These are phyloP conservation scores for Fusarium robinianum DNA, from an alignment of 2,329 filamentous ascomycete genomes.

Conservation along the genomic window DNA sequence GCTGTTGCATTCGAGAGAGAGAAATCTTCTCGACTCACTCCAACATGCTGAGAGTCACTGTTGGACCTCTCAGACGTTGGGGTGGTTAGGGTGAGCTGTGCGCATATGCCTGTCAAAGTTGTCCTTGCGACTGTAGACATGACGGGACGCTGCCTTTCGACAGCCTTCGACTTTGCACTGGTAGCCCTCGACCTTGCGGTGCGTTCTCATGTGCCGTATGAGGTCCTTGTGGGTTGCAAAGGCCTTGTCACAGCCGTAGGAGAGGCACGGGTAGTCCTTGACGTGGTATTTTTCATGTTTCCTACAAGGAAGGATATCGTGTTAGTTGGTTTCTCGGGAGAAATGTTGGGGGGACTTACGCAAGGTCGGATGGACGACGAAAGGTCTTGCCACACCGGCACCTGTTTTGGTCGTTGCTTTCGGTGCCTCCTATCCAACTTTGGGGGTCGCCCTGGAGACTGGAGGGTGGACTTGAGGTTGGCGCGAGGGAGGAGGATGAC, in stretches of 20 bases:
- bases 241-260: slow-evolving; percentile 31
- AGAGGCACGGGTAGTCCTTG: slow-evolving; percentile 37
- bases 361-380: slow-evolving; percentile 35
- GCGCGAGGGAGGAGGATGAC: slow-evolving; percentile 20
- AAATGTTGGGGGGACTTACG: slow-evolving; percentile 21
- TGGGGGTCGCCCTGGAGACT: slow-evolving; percentile 29
- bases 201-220: slow-evolving; percentile 33
- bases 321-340: neutral
- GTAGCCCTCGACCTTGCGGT: slow-evolving; percentile 36
- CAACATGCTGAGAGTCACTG: slow-evolving; percentile 30
- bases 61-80: slow-evolving; percentile 31
- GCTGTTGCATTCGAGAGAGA: no score
- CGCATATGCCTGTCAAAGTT: slow-evolving; percentile 38
- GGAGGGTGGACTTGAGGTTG: slow-evolving; percentile 27
- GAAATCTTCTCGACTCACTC: no score
- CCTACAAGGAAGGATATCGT: slow-evolving; percentile 18
- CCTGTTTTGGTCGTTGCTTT: slow-evolving; percentile 19
- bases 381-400: slow-evolving; percentile 36
- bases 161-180: slow-evolving; percentile 35
- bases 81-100: slow-evolving; percentile 34
- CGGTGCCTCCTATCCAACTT: slow-evolving; percentile 16
- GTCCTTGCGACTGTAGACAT: slow-evolving; percentile 37
- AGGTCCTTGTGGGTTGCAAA: slow-evolving; percentile 37
- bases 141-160: slow-evolving; percentile 35
- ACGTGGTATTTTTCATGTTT: slow-evolving; percentile 39